A percentile compares a stretch with the other conserved stretches of the same genome.
Conservation (phyloP, 495 filamentous ascomycete genomes). For the Hyphodiscus hymeniophilus region DNA sequence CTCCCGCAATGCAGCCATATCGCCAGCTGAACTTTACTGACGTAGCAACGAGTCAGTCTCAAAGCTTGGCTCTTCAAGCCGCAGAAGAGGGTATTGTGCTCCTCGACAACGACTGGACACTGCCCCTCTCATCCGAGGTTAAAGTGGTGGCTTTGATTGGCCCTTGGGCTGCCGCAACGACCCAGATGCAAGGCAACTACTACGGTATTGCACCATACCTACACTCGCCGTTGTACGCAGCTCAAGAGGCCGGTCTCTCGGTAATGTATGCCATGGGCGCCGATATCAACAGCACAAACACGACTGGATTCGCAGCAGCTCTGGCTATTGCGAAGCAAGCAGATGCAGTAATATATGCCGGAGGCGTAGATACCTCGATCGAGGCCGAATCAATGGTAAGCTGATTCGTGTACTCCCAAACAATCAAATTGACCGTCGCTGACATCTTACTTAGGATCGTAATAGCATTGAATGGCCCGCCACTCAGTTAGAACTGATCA, state of each 20-base stretch:
- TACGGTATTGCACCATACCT: conserved; percentile 47
- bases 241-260: conserved; percentile 33
- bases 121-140: conserved; percentile 37
- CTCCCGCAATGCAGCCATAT: conserved; percentile 33
- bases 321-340: conserved; percentile 39
- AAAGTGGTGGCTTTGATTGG: conserved; percentile 49
- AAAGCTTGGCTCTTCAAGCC: conserved; percentile 49
- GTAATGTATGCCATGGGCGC: conserved; percentile 42
- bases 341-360: conserved; percentile 48
- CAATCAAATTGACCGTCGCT: neutral
- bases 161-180: conserved; percentile 50
- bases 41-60: conserved; percentile 41
- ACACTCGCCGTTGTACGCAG: conserved; percentile 41
- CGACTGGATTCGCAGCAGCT: conserved; percentile 32
- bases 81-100: conserved; percentile 52
- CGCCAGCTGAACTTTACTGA: conserved; percentile 43
- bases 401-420: neutral
- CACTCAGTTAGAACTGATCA: conserved; percentile 47
- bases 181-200: conserved; percentile 56
- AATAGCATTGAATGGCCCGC: conserved; percentile 49
- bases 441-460: conserved; percentile 34
- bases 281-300: conserved; percentile 33
- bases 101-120: conserved; percentile 51
- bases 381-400: conserved; percentile 38
- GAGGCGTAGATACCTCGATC: conserved; percentile 48